A percentile compares a stretch with the other conserved stretches of the same genome.
Evolutionary conservation across 768 basidiomycete species (phyloP).

Genomic region (Russula ochroleuca): DNA sequence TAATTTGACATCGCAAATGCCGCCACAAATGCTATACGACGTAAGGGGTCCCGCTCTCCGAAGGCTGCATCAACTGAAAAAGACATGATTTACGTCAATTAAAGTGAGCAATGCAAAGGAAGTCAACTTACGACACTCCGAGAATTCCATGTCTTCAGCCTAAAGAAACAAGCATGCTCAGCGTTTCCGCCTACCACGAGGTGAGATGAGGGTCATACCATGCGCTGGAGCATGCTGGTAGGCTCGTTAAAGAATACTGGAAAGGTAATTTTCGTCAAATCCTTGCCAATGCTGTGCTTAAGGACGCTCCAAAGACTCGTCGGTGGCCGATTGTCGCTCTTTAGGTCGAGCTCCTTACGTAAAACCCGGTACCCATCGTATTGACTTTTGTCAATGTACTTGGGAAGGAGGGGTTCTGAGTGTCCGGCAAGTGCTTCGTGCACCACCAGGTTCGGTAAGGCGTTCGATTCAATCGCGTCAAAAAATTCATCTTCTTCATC

Average conservation of each 20-base stretch:
- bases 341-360: slow-evolving; percentile 56
- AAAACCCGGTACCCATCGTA: slow-evolving; percentile 69
- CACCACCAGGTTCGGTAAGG: slow-evolving; percentile 70
- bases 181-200: slow-evolving; percentile 2
- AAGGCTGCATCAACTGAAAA: slow-evolving; percentile 76
- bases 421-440: slow-evolving; percentile 57
- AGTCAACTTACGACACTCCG: slow-evolving; percentile 69
- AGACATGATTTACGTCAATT: not conserved
- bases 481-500: slow-evolving; percentile 96
- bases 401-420: slow-evolving; percentile 35
- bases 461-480: slow-evolving; percentile 87
- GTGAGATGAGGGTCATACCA: slow-evolving; percentile 44
- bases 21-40: slow-evolving; percentile 86
- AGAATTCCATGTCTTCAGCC: slow-evolving; percentile 98
- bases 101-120: not conserved
- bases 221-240: slow-evolving; percentile 94
- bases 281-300: slow-evolving; percentile 94
- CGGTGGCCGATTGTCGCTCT: slow-evolving; percentile 73
- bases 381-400: slow-evolving; percentile 39
- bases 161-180: slow-evolving; percentile 26
- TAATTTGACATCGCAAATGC: slow-evolving; percentile 99
- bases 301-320: slow-evolving; percentile 93
- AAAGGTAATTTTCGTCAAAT: slow-evolving; percentile 92
- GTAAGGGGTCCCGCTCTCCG: slow-evolving; percentile 67
- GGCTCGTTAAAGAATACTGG: slow-evolving; percentile 93